Conservation (phyloP, 805 yeast genomes). For the Metschnikowia corniflorae region DNA sequence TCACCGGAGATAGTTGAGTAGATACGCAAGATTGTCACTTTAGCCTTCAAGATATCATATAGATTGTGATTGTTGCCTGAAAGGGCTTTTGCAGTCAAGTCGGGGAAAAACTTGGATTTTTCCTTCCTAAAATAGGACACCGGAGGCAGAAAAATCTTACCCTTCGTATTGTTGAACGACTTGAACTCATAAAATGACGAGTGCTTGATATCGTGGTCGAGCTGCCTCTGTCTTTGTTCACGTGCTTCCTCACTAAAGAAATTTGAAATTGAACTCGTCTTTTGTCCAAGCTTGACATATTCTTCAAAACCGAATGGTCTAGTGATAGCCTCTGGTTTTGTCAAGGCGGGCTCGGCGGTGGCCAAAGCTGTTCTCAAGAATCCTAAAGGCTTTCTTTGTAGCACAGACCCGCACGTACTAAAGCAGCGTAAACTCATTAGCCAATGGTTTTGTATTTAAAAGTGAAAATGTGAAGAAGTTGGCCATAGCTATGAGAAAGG, state of each 20-base stretch:
- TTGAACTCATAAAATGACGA: constrained; percentile 44
- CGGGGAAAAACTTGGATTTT: constrained; percentile 78
- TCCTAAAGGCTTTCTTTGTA: constrained; percentile 26
- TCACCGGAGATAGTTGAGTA: constrained; percentile 71
- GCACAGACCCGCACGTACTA: constrained; percentile 5
- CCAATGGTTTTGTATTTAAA: background rate
- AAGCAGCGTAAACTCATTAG: constrained; percentile 11
- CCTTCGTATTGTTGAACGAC: constrained; percentile 58
- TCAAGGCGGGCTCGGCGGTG: constrained; percentile 38
- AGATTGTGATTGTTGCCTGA: constrained; percentile 34
- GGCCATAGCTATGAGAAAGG: too few species aligned
- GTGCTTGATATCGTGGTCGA: constrained; percentile 41
- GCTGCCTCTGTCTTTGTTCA: constrained; percentile 35
- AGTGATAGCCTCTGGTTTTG: constrained; percentile 27
- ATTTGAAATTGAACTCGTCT: constrained; percentile 11
- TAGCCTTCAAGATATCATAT: constrained; percentile 40
- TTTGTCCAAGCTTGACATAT: constrained; percentile 15
- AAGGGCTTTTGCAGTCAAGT: constrained; percentile 58
- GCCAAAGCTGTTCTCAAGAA: constrained; percentile 35
- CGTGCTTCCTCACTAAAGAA: constrained; percentile 34
- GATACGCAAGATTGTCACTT: constrained; percentile 61
- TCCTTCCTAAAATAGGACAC: constrained; percentile 70
- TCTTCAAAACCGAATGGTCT: constrained; percentile 38
- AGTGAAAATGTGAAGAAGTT: too few species aligned
- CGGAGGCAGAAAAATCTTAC: constrained; percentile 83